Evolutionary conservation across 139 green algal genomes (phyloP).

Genomic region (Chlamydomonas applanata): DNA sequence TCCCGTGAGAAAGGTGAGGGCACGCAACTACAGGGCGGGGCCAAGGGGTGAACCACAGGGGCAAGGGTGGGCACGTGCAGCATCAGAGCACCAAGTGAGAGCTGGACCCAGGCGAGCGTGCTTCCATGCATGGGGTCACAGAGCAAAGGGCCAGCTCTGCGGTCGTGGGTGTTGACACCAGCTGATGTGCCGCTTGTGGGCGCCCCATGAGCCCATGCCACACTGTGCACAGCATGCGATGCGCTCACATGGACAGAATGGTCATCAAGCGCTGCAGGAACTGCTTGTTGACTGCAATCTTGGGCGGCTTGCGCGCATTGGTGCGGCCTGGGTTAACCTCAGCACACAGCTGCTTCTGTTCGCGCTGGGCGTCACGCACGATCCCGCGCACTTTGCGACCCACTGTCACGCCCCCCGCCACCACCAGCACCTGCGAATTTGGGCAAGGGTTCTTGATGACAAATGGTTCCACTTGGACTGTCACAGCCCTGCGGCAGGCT

Average conservation of each 20-base stretch:
- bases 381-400: conserved; percentile 19
- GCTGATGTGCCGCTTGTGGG: too few species aligned
- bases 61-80: too few species aligned
- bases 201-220: too few species aligned
- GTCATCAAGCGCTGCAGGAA: conserved; percentile 50
- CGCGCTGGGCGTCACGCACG: conserved; percentile 18
- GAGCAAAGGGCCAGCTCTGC: too few species aligned
- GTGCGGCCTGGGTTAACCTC: conserved; percentile 15
- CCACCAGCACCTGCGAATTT: conserved; percentile 23
- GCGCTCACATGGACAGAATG: conserved; percentile 59
- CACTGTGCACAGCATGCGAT: neutral
- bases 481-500: too few species aligned
- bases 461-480: too few species aligned
- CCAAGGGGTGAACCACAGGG: neutral
- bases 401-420: conserved; percentile 22
- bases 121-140: too few species aligned
- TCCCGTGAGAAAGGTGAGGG: conserved; percentile 62
- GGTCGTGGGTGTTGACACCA: too few species aligned
- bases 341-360: conserved; percentile 29
- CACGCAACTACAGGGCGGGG: conserved; percentile 66
- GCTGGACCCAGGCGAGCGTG: too few species aligned
- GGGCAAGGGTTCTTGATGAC: too few species aligned
- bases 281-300: conserved; percentile 52
- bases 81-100: too few species aligned
- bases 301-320: neutral